Percentiles rank a stretch among this genome's conserved stretches.
Conservation (phyloP, 2,329 filamentous ascomycete species). For the Cladophialophora yegresii region DNA sequence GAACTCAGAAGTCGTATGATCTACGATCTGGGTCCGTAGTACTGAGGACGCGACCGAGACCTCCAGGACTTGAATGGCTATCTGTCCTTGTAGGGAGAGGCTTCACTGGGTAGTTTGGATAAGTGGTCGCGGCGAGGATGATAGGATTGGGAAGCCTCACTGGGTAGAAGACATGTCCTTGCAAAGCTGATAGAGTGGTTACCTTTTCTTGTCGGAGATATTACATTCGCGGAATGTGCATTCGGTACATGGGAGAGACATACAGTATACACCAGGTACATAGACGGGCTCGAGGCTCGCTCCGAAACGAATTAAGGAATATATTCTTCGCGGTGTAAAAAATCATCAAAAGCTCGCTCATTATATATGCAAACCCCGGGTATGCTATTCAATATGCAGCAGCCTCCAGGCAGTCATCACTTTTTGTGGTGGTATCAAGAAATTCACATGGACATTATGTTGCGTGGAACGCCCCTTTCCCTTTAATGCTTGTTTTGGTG, state of each 20-base stretch:
- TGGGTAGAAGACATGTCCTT: too few species aligned
- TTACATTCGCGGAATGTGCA: background rate
- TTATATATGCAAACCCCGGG: conserved; percentile 3
- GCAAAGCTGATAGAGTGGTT: too few species aligned
- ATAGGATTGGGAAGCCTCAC: too few species aligned
- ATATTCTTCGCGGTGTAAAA: background rate
- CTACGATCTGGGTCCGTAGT: too few species aligned
- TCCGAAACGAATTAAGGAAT: background rate
- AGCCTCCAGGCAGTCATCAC: background rate
- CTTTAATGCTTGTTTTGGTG: background rate
- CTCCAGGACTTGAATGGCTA: too few species aligned
- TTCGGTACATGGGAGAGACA: background rate
- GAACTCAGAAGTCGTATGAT: too few species aligned
- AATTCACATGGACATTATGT: background rate
- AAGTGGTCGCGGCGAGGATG: too few species aligned
- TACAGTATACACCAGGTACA: conserved; percentile 7
- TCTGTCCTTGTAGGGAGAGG: too few species aligned
- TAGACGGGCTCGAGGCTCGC: background rate
- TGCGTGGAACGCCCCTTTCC: conserved; percentile 4
- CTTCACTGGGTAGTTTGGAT: too few species aligned
- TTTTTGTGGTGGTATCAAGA: background rate
- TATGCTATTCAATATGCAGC: background rate
- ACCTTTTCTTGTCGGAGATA: background rate
- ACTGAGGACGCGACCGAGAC: too few species aligned
- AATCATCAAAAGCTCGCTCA: background rate